Evolutionary conservation across 225 moss, liverwort and hornwort genomes (phyloP).

Genomic region (Pseudoscleropodium purum): DNA sequence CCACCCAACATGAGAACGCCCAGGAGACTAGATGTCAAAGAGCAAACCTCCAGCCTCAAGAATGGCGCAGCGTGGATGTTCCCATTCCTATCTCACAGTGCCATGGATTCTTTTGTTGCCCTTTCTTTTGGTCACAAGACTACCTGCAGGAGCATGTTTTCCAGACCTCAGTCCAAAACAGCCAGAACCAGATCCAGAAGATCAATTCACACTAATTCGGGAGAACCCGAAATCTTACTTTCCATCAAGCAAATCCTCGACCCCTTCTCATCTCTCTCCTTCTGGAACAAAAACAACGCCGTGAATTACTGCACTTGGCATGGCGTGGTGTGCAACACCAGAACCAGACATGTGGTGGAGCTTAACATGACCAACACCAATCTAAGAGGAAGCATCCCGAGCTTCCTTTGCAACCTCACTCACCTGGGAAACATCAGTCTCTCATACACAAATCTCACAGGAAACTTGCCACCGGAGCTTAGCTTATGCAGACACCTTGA

Average conservation of each 20-base stretch:
- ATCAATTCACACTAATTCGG: not conserved
- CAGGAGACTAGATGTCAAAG: not conserved
- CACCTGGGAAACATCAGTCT: not conserved
- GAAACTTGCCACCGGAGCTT: not conserved
- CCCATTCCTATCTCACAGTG: not conserved
- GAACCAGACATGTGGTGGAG: not conserved
- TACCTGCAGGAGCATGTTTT: not conserved
- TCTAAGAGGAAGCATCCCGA: not conserved
- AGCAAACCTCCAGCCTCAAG: not conserved
- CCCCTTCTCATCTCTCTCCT: not conserved
- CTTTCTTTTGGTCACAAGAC: not conserved
- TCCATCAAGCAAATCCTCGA: constrained; percentile 10
- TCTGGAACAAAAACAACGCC: not conserved
- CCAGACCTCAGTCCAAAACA: not conserved
- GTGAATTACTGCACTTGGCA: not conserved
- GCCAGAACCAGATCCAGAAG: not conserved
- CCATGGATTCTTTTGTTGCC: not conserved
- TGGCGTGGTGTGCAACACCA: not conserved
- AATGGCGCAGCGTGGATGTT: not conserved
- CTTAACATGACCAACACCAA: not conserved
- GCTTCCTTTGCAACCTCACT: constrained; percentile 8
- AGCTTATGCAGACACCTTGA: not conserved
- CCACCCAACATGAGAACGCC: not conserved
- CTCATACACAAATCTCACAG: not conserved
- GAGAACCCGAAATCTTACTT: not conserved